These are phyloP conservation scores for Lachancea quebecensis DNA, from an alignment of 805 yeast genomes.

Conservation along the genomic window DNA sequence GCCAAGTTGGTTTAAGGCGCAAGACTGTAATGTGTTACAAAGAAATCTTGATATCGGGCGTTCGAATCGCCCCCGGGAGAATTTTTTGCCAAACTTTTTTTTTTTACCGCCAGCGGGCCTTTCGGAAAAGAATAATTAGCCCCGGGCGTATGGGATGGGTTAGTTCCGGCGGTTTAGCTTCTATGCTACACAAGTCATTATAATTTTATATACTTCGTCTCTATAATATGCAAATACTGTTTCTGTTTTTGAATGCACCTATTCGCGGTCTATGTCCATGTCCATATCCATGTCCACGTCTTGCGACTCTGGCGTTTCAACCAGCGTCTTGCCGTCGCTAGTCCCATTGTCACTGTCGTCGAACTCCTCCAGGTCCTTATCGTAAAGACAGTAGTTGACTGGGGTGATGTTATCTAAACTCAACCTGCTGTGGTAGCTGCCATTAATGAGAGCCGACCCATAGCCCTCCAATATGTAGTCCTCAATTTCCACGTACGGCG, in stretches of 20 bases:
- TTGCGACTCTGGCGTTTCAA: conserved; percentile 4
- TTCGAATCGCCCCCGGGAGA: conserved; percentile 35
- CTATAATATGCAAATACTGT: not conserved
- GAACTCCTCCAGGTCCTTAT: conserved; percentile 5
- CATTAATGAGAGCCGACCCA: conserved; percentile 6
- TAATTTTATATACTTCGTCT: too few species aligned
- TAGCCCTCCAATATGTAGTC: conserved; percentile 9
- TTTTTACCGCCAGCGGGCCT: too few species aligned
- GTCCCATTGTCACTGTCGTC: conserved; percentile 5
- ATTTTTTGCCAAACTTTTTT: conserved; percentile 10
- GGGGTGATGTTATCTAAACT: conserved; percentile 7
- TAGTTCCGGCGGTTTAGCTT: too few species aligned
- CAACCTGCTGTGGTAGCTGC: conserved; percentile 4
- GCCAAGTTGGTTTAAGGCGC: conserved; percentile 35
- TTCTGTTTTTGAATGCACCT: not conserved
- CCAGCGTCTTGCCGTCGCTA: conserved; percentile 3
- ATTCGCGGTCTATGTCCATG: not conserved
- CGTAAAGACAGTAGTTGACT: conserved; percentile 8
- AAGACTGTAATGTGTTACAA: conserved; percentile 28
- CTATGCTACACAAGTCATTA: too few species aligned
- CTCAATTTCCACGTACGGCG: conserved; percentile 8
- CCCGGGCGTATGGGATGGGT: too few species aligned
- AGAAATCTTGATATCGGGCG: conserved; percentile 33
- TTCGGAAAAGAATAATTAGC: not conserved
- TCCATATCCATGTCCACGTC: conserved; percentile 4